Evolutionary conservation across 2,329 filamentous ascomycete species (phyloP).

Genomic region (Gaeumannomyces tritici): DNA sequence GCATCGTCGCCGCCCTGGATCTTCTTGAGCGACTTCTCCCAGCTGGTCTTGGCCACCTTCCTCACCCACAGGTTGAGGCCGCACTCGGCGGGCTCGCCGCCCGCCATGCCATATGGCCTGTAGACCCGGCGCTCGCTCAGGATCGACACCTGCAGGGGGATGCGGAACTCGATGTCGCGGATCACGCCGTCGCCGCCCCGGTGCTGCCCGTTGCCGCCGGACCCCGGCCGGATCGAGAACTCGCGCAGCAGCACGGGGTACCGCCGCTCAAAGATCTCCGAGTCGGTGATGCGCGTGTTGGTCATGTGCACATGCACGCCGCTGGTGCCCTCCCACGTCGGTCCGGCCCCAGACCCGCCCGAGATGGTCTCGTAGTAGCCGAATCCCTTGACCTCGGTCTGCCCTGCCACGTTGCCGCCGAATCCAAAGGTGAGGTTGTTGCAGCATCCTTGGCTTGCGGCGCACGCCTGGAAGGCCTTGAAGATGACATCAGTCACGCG

Average conservation of each 20-base stretch:
- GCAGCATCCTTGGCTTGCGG: conserved; percentile 20
- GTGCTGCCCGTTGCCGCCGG: conserved; percentile 20
- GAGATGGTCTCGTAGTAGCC: conserved; percentile 23
- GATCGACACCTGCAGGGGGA: conserved; percentile 22
- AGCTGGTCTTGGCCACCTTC: conserved; percentile 5
- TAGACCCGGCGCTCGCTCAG: conserved; percentile 24
- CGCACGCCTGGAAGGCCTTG: conserved; percentile 16
- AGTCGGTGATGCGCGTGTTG: conserved; percentile 22
- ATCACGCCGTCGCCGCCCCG: conserved; percentile 23
- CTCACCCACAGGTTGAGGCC: conserved; percentile 11
- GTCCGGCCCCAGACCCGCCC: conserved; percentile 22
- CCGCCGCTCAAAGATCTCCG: conserved; percentile 23
- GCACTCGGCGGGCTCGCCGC: conserved; percentile 15
- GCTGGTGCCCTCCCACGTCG: conserved; percentile 17
- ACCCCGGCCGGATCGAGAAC: conserved; percentile 18
- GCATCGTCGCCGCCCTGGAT: conserved; percentile 1
- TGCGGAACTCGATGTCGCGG: conserved; percentile 23
- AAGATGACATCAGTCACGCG: conserved; percentile 24
- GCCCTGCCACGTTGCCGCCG: conserved; percentile 11
- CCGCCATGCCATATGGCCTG: conserved; percentile 23
- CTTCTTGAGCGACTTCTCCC: conserved; percentile 5
- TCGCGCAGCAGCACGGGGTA: conserved; percentile 22
- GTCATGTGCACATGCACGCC: conserved; percentile 21
- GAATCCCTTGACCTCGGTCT: conserved; percentile 14
- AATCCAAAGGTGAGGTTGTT: conserved; percentile 24